These are phyloP conservation scores for Schoenoplectus triqueter DNA, from an alignment of 202 grass and related monocot species.

Conservation along the genomic window DNA sequence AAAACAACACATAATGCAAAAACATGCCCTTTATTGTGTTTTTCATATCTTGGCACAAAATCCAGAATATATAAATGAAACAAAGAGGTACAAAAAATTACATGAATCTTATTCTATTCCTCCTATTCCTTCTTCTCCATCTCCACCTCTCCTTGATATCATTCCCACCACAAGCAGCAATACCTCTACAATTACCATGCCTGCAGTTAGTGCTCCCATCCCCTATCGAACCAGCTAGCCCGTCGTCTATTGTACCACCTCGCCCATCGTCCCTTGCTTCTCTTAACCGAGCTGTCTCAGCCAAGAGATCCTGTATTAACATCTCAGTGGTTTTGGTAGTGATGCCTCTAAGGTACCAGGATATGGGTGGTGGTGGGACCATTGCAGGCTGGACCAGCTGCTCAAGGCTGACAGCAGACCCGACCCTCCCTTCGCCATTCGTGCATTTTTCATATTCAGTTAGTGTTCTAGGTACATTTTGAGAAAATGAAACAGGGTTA, in stretches of 20 bases:
- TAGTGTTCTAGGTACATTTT: constrained; percentile 43
- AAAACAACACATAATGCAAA: neutral
- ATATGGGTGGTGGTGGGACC: constrained; percentile 72
- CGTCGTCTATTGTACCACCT: constrained; percentile 15
- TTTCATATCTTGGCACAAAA: neutral
- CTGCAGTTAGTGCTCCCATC: neutral
- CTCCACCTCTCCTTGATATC: constrained; percentile 82
- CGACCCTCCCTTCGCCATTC: constrained; percentile 63
- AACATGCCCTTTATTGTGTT: neutral
- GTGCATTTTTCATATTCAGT: constrained; percentile 61
- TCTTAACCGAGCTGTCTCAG: constrained; percentile 63
- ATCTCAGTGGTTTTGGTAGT: constrained; percentile 77
- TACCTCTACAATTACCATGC: neutral
- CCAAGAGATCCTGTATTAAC: constrained; percentile 74
- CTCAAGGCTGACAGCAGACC: constrained; percentile 70
- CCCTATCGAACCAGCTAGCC: constrained; percentile 1
- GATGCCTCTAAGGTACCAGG: constrained; percentile 93
- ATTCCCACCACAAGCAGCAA: neutral
- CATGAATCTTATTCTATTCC: constrained; percentile 29
- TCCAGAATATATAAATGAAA: constrained; percentile 4
- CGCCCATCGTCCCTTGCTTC: constrained; percentile 22
- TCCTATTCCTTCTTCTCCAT: constrained; percentile 51
- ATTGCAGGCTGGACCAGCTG: constrained; percentile 77
- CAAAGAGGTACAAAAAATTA: neutral
- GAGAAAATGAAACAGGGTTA: constrained; percentile 42